Base-by-base conservation (phyloP, 73 alveolate genomes). In the Uronychia setigera region DNA sequence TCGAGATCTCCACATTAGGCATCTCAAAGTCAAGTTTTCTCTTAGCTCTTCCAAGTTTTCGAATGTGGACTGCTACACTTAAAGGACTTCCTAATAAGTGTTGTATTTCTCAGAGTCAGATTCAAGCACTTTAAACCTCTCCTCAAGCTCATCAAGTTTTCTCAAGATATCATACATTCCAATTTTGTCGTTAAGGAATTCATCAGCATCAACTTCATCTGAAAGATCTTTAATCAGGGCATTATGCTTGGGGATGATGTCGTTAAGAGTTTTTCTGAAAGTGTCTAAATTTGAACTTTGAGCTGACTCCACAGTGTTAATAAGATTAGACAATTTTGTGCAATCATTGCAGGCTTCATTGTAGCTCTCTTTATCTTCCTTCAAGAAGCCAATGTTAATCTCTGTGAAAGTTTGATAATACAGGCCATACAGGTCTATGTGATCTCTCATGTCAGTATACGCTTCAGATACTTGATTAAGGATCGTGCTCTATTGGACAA, bases 1-100 rank as follows among this genome's bases (percentile, higher is more conserved):
- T 27, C 92, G 80, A 27, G 96, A 92, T 59, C 92, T 84, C 98
- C 98, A 94, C 98, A 94, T 94, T 58, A 89, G 80, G 58, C 92
- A 91, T 82, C 96, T 92, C 5, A 94, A 60, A 31, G 84, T 92
- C 29, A 94, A 86, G 34, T 92, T 77, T 58, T 92, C 98, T 86
- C 98, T 88, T 0, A 84, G 86, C 31, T 83, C 88, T 32, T 92
- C 96, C 26, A 94, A 81, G 75, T 90, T 85, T 58, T 94, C 94
- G 60, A 92, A 94, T 30, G 81, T 29, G 27, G 94, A 67, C 29
- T 87, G 95, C 59, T 92, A 46, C 74, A 93, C 89, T 82, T 92
- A 83, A 0, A 94, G 83, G 9, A 92, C 92, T 79, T 94, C 98
- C 79, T 94, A 90, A 80, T 93, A 94, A 77, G 84, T 29, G 34